A percentile compares a stretch with the other conserved stretches of the same genome.
These are phyloP conservation scores for Orobanche coerulescens DNA, from an alignment of 257 asterid species.

Conservation along the genomic window DNA sequence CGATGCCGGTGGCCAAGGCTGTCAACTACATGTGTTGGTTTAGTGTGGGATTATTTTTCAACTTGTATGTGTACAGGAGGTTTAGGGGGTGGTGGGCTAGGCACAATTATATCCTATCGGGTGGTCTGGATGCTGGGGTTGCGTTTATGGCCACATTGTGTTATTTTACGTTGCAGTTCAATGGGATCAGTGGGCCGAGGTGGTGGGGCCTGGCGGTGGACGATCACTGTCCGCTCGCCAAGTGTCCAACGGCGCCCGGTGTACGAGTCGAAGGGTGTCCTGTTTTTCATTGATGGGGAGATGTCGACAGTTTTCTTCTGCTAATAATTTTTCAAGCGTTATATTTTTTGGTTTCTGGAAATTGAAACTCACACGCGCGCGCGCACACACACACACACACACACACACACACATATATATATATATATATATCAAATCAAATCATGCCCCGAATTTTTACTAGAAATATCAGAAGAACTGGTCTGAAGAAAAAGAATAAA, in stretches of 20 bases:
- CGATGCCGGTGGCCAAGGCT: slow-evolving; percentile 47
- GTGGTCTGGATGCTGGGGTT: slow-evolving; percentile 64
- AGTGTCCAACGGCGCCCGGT: slow-evolving; percentile 62
- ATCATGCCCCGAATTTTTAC: too few species aligned
- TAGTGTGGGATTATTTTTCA: slow-evolving; percentile 45
- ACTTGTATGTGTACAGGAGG: slow-evolving; percentile 41
- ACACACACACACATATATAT: too few species aligned
- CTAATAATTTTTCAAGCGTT: too few species aligned
- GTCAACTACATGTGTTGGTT: slow-evolving; percentile 56
- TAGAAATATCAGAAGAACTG: too few species aligned
- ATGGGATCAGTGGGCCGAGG: slow-evolving; percentile 34
- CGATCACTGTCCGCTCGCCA: slow-evolving; percentile 62
- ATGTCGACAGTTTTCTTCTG: too few species aligned
- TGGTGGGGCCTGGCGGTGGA: slow-evolving; percentile 68
- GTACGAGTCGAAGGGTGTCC: slow-evolving; percentile 47
- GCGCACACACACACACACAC: too few species aligned
- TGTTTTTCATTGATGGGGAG: slow-evolving; percentile 28
- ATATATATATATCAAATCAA: too few species aligned
- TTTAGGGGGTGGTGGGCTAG: slow-evolving; percentile 76
- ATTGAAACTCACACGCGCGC: too few species aligned
- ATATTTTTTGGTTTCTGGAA: not conserved
- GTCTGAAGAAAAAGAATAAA: too few species aligned
- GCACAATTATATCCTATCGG: slow-evolving; percentile 59
- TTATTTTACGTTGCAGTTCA: slow-evolving; percentile 42
- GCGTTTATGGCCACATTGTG: slow-evolving; percentile 66